Evolutionary conservation across 1,139 yeast genomes (phyloP).

Genomic region (Kluyveromyces marxianus): DNA sequence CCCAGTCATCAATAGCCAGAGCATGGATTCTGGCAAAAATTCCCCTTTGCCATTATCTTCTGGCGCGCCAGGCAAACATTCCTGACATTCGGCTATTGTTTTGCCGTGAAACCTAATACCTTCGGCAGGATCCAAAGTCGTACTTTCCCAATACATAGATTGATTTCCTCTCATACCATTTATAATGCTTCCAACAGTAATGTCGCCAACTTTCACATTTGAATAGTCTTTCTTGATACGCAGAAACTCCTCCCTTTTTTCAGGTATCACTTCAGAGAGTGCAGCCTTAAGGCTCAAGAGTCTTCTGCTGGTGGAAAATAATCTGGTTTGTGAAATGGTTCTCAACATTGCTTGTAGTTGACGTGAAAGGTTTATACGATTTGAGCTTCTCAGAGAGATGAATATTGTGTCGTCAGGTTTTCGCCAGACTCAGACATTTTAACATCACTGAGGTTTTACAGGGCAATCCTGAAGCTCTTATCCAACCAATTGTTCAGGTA

Average conservation of each 20-base stretch:
- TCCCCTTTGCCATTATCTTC: slow-evolving; percentile 35
- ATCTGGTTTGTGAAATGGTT: slow-evolving; percentile 1
- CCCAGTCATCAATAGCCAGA: slow-evolving; percentile 89
- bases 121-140: slow-evolving; percentile 43
- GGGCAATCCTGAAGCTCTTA: not conserved
- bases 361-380: too few relatives aligned
- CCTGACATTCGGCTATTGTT: slow-evolving; percentile 46
- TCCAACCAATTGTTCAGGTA: not conserved
- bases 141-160: slow-evolving; percentile 48
- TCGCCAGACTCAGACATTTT: too few relatives aligned
- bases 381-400: not conserved
- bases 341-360: not conserved
- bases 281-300: slow-evolving; percentile 30
- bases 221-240: slow-evolving; percentile 34
- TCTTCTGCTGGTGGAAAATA: slow-evolving; percentile 5
- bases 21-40: slow-evolving; percentile 81
- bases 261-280: slow-evolving; percentile 37
- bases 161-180: slow-evolving; percentile 54
- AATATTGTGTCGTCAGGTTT: not conserved
- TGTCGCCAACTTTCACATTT: slow-evolving; percentile 33
- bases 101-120: slow-evolving; percentile 51
- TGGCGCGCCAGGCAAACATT: slow-evolving; percentile 35
- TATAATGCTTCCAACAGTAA: slow-evolving; percentile 38
- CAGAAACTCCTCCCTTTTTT: slow-evolving; percentile 33
- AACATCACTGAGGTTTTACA: too few relatives aligned